Evolutionary conservation across 2,329 filamentous ascomycete genomes (phyloP).

Genomic region (Penicillium frequentans): DNA sequence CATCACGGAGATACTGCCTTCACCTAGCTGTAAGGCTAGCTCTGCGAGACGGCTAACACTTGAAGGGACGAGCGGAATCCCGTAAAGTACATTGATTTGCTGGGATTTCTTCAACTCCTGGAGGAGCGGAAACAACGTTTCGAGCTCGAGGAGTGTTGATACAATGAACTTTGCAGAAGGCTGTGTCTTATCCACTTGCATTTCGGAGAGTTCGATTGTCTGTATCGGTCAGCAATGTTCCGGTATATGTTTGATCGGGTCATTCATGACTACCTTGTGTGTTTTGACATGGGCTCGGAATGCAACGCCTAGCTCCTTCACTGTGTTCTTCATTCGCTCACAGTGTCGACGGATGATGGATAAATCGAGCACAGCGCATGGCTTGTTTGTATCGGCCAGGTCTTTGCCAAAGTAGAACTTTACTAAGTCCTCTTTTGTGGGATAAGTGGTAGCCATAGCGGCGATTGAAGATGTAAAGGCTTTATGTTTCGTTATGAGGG

Average conservation of each 20-base stretch:
- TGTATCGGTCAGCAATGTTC: conserved; percentile 27
- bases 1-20: conserved; percentile 61
- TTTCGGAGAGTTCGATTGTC: conserved; percentile 64
- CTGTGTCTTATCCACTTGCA: conserved; percentile 66
- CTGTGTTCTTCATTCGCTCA: conserved; percentile 67
- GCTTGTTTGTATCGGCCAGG: conserved; percentile 62
- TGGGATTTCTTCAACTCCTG: conserved; percentile 56
- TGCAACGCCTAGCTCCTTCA: conserved; percentile 57
- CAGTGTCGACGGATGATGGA: conserved; percentile 69
- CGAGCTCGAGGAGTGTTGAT: conserved; percentile 73
- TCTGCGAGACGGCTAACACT: conserved; percentile 59
- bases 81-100: conserved; percentile 68
- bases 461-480: background rate
- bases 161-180: conserved; percentile 63
- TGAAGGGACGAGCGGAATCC: conserved; percentile 66
- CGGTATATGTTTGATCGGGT: background rate
- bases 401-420: conserved; percentile 58
- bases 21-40: conserved; percentile 58
- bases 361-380: conserved; percentile 67
- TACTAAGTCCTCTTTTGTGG: conserved; percentile 15
- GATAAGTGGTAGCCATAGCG: background rate
- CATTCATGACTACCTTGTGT: conserved; percentile 62
- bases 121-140: conserved; percentile 63
- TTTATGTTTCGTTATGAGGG: background rate
- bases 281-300: conserved; percentile 82